phyloP scores from a whole-genome alignment of 257 asterid species.

The Euphrasia confusa region DNA sequence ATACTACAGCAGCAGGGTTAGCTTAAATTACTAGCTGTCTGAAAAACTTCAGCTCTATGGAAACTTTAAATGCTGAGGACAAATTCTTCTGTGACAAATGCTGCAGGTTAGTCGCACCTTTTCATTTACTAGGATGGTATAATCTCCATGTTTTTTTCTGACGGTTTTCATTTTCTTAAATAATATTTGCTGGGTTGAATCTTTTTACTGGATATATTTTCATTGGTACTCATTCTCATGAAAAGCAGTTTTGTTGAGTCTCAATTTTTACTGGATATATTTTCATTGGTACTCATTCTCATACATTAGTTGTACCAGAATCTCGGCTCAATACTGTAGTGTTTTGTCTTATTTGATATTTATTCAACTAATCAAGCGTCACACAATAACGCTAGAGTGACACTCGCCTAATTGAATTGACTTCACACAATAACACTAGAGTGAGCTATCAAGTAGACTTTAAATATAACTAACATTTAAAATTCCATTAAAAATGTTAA shows the following conservation, averaged over 20 bases:
- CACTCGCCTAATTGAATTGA: too few species aligned
- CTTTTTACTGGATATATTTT: background rate
- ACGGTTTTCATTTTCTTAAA: slow-evolving; percentile 10
- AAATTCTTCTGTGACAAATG: slow-evolving; percentile 88
- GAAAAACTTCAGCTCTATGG: slow-evolving; percentile 81
- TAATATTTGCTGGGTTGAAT: slow-evolving; percentile 1
- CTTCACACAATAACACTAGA: too few species aligned
- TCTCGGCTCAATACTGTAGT: too few species aligned
- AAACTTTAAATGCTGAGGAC: slow-evolving; percentile 81
- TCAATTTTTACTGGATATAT: background rate
- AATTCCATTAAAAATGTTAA: too few species aligned
- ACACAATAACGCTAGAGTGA: too few species aligned
- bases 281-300: too few species aligned
- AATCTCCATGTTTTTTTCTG: background rate
- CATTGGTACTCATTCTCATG: background rate
- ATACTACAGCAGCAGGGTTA: slow-evolving; percentile 27
- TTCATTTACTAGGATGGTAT: slow-evolving; percentile 8
- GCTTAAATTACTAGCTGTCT: slow-evolving; percentile 69
- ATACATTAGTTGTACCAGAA: too few species aligned
- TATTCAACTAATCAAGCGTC: too few species aligned
- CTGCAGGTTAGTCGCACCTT: slow-evolving; percentile 52
- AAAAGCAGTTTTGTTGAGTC: background rate
- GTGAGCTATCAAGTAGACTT: too few species aligned
- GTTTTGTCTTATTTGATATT: too few species aligned
- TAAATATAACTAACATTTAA: too few species aligned